Evolutionary conservation across 345 rosid species (phyloP), one percentile per base, ranked within the genome.

Genomic region (Nasturtium officinale): DNA sequence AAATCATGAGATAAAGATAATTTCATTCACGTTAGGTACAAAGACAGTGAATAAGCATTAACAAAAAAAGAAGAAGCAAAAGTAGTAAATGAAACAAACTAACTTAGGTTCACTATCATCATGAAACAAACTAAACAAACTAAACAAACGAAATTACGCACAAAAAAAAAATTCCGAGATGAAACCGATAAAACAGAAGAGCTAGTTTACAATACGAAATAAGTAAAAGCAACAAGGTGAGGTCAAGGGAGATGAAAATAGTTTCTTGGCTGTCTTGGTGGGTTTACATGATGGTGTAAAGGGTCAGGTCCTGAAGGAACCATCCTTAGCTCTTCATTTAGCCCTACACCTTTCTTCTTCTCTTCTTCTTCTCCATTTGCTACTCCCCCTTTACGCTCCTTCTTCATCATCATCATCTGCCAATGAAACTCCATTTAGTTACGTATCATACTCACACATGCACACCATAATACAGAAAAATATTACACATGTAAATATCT

Each of bases 281-380:
- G 72, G 23, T 77, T 84, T 10, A 86, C 87, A 70, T 91, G 85
- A 71, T 91, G 97, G 78, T 91, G 96, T 70, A 91, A 73, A 32
- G 97, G 97, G 66, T 91, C 92, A 48, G 96, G 96, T 37, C 97
- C 97, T 9, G 91, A 79, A 23, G 96, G 97, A 74, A 75, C 90
- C n/a, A 77, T 59, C 82, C 92, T 86, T 17, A 91, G 35, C 80
- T 84, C 90, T 69, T 53, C 71, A 57, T 45, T 4, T 54, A 63
- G n/a, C 46, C 61, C 52, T 50, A 58, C 10, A 7, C 35, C 68
- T 4, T 57, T 59, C 18, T 9, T 51, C 50, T 35, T 38, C 65
- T 62, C 52, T 53, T 68, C 71, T 52, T 61, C 65, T 2, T 35
- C 42, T 61, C 20, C 32, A 52, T 40, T 40, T 20, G 11, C 8